Evolutionary conservation across 495 filamentous ascomycete genomes (phyloP), one percentile per base, ranked within the genome.

Genomic region (Glarea lozoyensis): DNA sequence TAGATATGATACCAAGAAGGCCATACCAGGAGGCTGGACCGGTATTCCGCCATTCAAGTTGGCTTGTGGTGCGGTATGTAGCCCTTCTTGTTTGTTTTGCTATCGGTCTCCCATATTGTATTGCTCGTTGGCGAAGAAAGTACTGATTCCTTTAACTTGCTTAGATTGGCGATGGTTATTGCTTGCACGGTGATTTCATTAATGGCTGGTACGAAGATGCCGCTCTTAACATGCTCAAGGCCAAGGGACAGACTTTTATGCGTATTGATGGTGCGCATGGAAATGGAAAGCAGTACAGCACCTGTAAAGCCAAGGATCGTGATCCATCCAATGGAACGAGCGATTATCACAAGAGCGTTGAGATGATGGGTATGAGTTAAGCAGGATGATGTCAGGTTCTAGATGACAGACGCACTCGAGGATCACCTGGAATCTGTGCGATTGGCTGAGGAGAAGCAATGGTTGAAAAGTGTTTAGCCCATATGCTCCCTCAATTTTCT

Each of bases 131-230:
- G n/a, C n/a, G n/a, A n/a, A n/a, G n/a, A n/a, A n/a, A n/a, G n/a
- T n/a, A n/a, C n/a, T n/a, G n/a, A n/a, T n/a, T n/a, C n/a, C n/a
- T n/a, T n/a, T n/a, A n/a, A 25, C 9, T 21, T 4, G 45, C 17
- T 40, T 16, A 65, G 60, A 52, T 42, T 37, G 56, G 56, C 19
- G 32, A 38, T 35, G 41, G 49, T 0, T 56, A 42, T 47, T 59
- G 25, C 29, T 41, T 41, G 19, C 45, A 48, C 20, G 45, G 45
- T 5, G 45, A 48, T 13, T 48, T 58, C 45, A 53, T 58, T 45
- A 55, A 54, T 34, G 55, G 55, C 31, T 58, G 55, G 55, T 48
- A 39, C 16, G 38, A 38, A 11, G 55, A 54, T 11, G 52, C 47
- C 1, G 45, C 38, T 13, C 11, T 30, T 40, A 50, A 49, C 40